phyloP scores from a whole-genome alignment of 2,329 filamentous ascomycete genomes.

The Clarireedia sp. region DNA sequence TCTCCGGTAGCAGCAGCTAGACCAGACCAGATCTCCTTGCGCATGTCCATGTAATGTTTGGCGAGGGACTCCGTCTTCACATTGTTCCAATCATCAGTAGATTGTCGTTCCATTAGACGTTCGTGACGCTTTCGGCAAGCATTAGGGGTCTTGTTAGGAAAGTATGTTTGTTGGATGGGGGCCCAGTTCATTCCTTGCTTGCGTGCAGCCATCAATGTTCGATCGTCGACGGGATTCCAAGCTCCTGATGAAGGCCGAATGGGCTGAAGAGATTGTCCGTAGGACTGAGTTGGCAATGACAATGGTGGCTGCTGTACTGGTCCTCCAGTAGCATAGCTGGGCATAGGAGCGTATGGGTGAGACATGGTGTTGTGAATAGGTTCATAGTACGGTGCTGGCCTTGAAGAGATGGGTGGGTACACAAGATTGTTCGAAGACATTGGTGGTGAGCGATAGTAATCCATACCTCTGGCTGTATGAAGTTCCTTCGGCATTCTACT shows the following conservation, averaged over 20 bases:
- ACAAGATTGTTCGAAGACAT: neutral
- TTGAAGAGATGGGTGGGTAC: constrained; percentile 6
- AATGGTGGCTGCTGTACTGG: constrained; percentile 13
- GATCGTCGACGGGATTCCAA: constrained; percentile 70
- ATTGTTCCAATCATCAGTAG: constrained; percentile 60
- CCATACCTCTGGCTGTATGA: neutral
- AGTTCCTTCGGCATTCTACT: constrained; percentile 9
- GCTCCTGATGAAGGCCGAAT: constrained; percentile 52
- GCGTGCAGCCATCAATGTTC: constrained; percentile 62
- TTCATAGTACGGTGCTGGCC: constrained; percentile 7
- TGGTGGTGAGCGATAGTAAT: constrained; percentile 11
- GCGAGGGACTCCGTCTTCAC: constrained; percentile 67
- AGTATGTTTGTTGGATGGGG: constrained; percentile 68
- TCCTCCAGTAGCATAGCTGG: constrained; percentile 11
- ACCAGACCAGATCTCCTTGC: constrained; percentile 73
- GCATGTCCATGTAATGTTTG: constrained; percentile 69
- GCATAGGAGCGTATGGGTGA: constrained; percentile 7
- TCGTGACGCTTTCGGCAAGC: constrained; percentile 88
- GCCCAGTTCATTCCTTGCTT: constrained; percentile 75
- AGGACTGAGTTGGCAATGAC: constrained; percentile 9
- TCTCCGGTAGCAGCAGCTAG: constrained; percentile 71
- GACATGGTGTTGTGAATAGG: neutral
- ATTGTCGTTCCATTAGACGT: constrained; percentile 64
- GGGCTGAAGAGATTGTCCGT: constrained; percentile 12
- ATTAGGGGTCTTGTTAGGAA: constrained; percentile 60